These are phyloP conservation scores for Dimargaris cristalligena DNA, from an alignment of 192 early-diverging fungal genomes.

Conservation along the genomic window DNA sequence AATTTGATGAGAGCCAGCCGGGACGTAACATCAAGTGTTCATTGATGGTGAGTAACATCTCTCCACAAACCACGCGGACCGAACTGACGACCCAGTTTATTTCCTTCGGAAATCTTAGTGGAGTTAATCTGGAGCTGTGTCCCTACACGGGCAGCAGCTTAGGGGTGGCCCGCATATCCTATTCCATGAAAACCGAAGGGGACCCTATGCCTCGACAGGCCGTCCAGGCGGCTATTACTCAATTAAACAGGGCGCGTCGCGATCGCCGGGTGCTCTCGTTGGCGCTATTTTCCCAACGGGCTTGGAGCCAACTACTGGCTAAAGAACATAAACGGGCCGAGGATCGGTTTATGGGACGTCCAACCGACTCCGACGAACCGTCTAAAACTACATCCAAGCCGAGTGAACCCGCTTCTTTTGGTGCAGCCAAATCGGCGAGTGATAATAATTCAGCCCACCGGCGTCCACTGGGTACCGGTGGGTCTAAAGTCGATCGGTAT, in stretches of 20 bases:
- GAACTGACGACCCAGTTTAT: slow-evolving; percentile 23
- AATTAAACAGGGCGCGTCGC: slow-evolving; percentile 16
- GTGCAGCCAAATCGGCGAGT: too few relatives aligned
- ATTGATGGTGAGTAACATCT: slow-evolving; percentile 12
- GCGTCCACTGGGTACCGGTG: too few relatives aligned
- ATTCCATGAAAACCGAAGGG: slow-evolving; percentile 15
- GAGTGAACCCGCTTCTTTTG: too few relatives aligned
- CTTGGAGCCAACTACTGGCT: slow-evolving; percentile 7
- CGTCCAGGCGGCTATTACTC: slow-evolving; percentile 18
- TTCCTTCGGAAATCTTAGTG: slow-evolving; percentile 21
- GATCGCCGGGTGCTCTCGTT: slow-evolving; percentile 15
- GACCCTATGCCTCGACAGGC: slow-evolving; percentile 24
- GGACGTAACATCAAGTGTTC: too few relatives aligned
- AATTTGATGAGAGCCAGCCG: too few relatives aligned
- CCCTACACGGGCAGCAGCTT: slow-evolving; percentile 28
- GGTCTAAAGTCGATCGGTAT: too few relatives aligned
- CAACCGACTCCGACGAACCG: too few relatives aligned
- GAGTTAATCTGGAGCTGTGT: slow-evolving; percentile 21
- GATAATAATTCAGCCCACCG: too few relatives aligned
- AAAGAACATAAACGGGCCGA: background rate
- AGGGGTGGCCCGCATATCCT: slow-evolving; percentile 22
- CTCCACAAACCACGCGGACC: slow-evolving; percentile 22
- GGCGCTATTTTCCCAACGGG: slow-evolving; percentile 16
- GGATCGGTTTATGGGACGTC: slow-evolving; percentile 5
- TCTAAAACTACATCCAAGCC: too few relatives aligned